Conservation (phyloP, 352 stramenopile species). For the Halophytophthora polymorphica region DNA sequence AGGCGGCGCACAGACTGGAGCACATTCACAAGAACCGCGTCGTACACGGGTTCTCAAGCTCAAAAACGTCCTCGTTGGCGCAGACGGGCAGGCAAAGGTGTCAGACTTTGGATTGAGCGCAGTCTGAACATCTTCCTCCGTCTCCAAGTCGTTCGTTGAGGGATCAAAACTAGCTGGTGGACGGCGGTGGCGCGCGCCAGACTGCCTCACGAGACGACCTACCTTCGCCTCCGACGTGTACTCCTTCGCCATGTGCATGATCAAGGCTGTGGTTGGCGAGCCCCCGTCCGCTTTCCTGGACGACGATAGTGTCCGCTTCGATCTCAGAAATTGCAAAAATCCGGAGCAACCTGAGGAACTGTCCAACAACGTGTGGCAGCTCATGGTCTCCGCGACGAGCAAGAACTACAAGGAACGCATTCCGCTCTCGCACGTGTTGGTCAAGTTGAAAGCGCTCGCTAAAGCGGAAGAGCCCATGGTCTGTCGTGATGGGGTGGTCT, state of each 20-base stretch:
- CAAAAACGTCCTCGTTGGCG: constrained; percentile 18
- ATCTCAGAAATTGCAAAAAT: constrained; percentile 10
- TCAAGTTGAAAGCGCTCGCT: constrained; percentile 3
- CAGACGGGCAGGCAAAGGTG: constrained; percentile 18
- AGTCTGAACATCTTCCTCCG: not conserved
- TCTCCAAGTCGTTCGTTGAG: not conserved
- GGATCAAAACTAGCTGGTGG: not conserved
- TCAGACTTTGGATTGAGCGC: constrained; percentile 20
- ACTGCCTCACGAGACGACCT: constrained; percentile 18
- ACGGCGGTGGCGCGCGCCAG: constrained; percentile 23
- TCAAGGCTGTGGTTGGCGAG: constrained; percentile 20
- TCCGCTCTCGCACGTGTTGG: not conserved
- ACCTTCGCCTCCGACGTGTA: constrained; percentile 30
- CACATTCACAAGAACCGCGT: constrained; percentile 44
- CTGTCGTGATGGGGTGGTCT: too few relatives aligned
- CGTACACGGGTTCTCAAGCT: constrained; percentile 79
- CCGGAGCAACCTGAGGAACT: constrained; percentile 10
- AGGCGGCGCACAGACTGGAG: constrained; percentile 35
- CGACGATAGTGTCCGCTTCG: constrained; percentile 10
- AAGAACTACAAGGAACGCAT: not conserved
- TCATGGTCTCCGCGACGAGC: constrained; percentile 15
- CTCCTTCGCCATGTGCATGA: constrained; percentile 31
- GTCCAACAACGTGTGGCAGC: constrained; percentile 12
- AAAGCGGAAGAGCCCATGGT: not conserved
- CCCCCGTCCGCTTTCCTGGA: constrained; percentile 12